phyloP scores from a whole-genome alignment of 257 asterid genomes.

The Solanum gandarillasii region DNA sequence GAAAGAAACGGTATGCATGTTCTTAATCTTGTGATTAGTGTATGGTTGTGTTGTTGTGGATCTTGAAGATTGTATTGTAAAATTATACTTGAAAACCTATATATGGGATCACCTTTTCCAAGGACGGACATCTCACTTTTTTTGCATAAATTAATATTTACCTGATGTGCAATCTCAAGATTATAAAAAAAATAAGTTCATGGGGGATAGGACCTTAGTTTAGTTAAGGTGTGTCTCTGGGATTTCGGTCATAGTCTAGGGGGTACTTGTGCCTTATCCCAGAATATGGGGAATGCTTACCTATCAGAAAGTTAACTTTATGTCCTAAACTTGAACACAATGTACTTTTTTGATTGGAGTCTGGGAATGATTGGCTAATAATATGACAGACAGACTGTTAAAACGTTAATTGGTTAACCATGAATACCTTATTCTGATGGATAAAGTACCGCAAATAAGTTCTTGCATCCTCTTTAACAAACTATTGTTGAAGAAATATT shows the following conservation, averaged over 20 bases:
- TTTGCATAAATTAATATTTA: not conserved
- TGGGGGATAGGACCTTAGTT: no score
- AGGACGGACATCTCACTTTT: not conserved
- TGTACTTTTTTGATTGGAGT: not conserved
- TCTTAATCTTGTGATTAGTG: not conserved
- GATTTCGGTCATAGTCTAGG: no score
- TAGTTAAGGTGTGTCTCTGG: no score
- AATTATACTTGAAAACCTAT: not conserved
- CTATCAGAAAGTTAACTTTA: not conserved
- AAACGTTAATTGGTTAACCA: not conserved
- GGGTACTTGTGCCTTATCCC: no score
- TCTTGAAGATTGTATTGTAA: not conserved
- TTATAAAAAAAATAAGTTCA: not conserved
- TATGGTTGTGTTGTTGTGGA: not conserved
- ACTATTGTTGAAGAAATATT: not conserved
- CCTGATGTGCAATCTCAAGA: not conserved
- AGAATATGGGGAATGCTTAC: not conserved
- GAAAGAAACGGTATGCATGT: constrained; percentile 80
- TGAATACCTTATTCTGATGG: not conserved
- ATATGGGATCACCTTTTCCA: not conserved
- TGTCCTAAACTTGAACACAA: not conserved
- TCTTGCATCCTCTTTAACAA: not conserved
- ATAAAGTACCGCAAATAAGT: not conserved
- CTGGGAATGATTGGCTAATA: not conserved
- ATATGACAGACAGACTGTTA: not conserved